Evolutionary conservation across 2,329 filamentous ascomycete genomes (phyloP), one percentile per base, ranked within the genome.

Genomic region (Zymoseptoria tritici): DNA sequence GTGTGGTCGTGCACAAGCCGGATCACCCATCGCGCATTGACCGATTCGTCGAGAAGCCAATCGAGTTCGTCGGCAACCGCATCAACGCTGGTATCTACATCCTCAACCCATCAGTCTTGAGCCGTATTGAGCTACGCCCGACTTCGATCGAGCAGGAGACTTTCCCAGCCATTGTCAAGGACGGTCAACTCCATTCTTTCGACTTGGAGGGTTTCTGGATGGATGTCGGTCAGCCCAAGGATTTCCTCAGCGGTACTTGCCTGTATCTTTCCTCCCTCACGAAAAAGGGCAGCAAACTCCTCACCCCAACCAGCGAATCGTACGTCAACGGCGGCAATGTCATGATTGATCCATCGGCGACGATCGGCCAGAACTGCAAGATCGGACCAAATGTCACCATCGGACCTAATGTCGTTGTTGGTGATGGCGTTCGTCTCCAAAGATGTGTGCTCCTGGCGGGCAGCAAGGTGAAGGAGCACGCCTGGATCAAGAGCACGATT

Each of bases 81-180:
- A 97, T 97, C 83, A 97, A 97, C 72, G 94, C 93, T 68, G 94
- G 94, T 79, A 90, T 97, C 78, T 97, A 97, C 82, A 96, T 97
- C 71, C 83, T 97, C 72, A 97, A 97, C 82, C 91, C 92, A 54
- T 91, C 88, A 56, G 86, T 97, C 49, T 85, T 99, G 62, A 81
- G 87, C 67, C 89, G 93, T 75, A 97, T 99, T 72, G 93, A 97
- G 77, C 86, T 97, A 66, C 90, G 93, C 63, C 94, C 94, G 50
- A 97, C 93, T 55, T 96, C 91, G 6, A 99, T 97, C 74, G 93
- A 99, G 80, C 93, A 97, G 80, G 94, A 97, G 81, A 97, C 91
- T 36, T 99, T 99, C 89, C 93, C 93, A 53, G 86, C 90, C 69
- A 94, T 97, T 76, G 89, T 89, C 78, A 86, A 83, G 71, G 93